Base-by-base conservation (phyloP, 2,329 filamentous ascomycete genomes). In the Alternaria rosae region DNA sequence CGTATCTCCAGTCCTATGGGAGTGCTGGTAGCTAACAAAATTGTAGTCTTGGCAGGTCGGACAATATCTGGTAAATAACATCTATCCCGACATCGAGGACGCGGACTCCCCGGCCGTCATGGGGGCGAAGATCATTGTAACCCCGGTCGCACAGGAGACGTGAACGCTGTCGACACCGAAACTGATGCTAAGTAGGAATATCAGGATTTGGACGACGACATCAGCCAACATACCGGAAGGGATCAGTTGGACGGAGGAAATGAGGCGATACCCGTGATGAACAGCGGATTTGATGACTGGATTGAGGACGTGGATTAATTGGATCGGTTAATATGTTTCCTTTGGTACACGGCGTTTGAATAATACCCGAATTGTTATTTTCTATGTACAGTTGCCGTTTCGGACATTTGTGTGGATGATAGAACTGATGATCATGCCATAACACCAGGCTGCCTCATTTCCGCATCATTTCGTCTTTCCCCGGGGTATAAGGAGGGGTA, bases 21-120 rank as follows among this genome's bases (percentile, higher is more conserved):
- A 10, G 12, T 41, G 35, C 2, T 4, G 20, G 21, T 2, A 5
- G 28, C 53, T 61, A 28, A 61, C 54, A 32, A 25, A 20, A 13
- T 10, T 32, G n/a, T 48, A 66, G 64, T 25, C 57, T 1, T 67
- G 66, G 66, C 59, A 68, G 41, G 61, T 67, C 25, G 45, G 26
- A 17, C 64, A 65, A 53, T 68, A 59, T 43, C 48, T 65, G 44
- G 61, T 65, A 51, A 63, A 57, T 38, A 58, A 58, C 15, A 44
- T 60, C 20, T 65, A 66, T 54, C 54, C 66, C n/a, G 64, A 66
- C 28, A 61, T 59, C 6, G 41, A 51, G 6, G 42, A n/a, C 20
- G 25, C 42, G 9, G 38, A 52, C 15, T 66, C 60, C 9, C 47
- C 61, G 44, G 51, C 45, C 15, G 42, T 51, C 17, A 58, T 54